Evolutionary conservation across 805 yeast species (phyloP).

Genomic region (Starmerella bacillaris): DNA sequence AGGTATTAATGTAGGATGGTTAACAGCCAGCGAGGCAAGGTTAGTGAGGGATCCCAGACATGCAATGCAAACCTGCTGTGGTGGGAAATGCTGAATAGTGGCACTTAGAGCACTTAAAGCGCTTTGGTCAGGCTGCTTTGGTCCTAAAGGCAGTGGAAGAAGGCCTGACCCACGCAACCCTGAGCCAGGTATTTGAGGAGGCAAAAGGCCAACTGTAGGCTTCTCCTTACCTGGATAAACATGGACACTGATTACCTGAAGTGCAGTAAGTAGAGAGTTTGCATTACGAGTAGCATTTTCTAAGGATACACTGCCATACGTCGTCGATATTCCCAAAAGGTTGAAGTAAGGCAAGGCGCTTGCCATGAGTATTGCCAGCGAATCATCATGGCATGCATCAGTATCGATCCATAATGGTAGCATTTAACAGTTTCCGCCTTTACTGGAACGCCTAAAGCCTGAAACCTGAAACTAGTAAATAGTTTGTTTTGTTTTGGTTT

Average conservation of each 20-base stretch:
- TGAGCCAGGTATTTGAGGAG: constrained; percentile 50
- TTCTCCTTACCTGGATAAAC: constrained; percentile 48
- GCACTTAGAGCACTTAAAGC: constrained; percentile 28
- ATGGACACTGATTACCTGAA: constrained; percentile 32
- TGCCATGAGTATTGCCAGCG: constrained; percentile 52
- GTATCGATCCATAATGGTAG: constrained; percentile 79
- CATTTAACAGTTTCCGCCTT: too few species aligned
- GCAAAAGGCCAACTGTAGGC: constrained; percentile 35
- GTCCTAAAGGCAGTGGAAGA: constrained; percentile 32
- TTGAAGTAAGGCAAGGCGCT: constrained; percentile 40
- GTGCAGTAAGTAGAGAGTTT: constrained; percentile 44
- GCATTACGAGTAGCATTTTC: constrained; percentile 53
- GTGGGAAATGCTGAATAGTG: constrained; percentile 27
- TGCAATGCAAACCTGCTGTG: constrained; percentile 38
- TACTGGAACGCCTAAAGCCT: too few species aligned
- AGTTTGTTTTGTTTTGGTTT: too few species aligned
- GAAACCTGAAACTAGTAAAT: too few species aligned
- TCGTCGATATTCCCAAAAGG: constrained; percentile 54
- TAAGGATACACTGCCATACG: constrained; percentile 53
- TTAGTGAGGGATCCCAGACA: constrained; percentile 72
- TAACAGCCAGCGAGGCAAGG: constrained; percentile 36
- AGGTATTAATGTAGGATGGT: constrained; percentile 35
- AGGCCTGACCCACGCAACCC: constrained; percentile 64
- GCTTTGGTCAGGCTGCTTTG: constrained; percentile 21
- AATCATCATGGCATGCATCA: constrained; percentile 86